Conservation (phyloP, 164 flowering plant genomes). For the Dillenia suffruticosa region DNA sequence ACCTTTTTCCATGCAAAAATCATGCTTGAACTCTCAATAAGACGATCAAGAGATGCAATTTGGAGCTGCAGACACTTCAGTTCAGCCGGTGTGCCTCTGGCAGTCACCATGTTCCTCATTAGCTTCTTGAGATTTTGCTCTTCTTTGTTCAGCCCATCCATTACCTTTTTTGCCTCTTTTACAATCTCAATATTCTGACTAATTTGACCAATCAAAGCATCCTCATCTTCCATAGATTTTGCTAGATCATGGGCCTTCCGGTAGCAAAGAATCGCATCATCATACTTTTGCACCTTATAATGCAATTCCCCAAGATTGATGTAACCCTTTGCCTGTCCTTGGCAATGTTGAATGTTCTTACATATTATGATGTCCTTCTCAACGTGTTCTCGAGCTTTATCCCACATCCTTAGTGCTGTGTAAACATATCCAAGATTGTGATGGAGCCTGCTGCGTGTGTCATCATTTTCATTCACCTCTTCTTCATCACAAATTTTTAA, state of each 20-base stretch:
- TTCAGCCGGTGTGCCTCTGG: constrained; percentile 57
- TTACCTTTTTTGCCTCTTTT: constrained; percentile 50
- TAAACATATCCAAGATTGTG: constrained; percentile 87
- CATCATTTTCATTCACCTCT: constrained; percentile 72
- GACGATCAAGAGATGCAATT: constrained; percentile 57
- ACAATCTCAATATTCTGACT: constrained; percentile 57
- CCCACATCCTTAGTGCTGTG: constrained; percentile 75
- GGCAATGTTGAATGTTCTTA: constrained; percentile 58
- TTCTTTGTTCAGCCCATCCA: constrained; percentile 67
- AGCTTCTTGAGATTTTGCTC: constrained; percentile 85
- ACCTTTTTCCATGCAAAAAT: constrained; percentile 78
- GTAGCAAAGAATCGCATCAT: constrained; percentile 68
- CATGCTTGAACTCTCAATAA: constrained; percentile 70
- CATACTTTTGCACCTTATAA: constrained; percentile 63
- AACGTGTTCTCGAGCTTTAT: constrained; percentile 64
- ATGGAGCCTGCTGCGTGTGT: constrained; percentile 82
- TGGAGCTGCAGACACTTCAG: constrained; percentile 65
- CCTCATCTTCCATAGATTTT: constrained; percentile 86
- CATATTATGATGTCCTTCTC: constrained; percentile 80
- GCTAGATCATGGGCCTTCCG: constrained; percentile 74
- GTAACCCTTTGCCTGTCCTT: constrained; percentile 97
- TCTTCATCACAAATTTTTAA: constrained; percentile 84
- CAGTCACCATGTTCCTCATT: constrained; percentile 33
- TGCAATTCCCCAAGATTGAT: constrained; percentile 90
- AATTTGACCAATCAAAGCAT: constrained; percentile 60